These are phyloP conservation scores for Penicillium psychrofluorescens DNA, from an alignment of 495 filamentous ascomycete genomes.

Conservation along the genomic window DNA sequence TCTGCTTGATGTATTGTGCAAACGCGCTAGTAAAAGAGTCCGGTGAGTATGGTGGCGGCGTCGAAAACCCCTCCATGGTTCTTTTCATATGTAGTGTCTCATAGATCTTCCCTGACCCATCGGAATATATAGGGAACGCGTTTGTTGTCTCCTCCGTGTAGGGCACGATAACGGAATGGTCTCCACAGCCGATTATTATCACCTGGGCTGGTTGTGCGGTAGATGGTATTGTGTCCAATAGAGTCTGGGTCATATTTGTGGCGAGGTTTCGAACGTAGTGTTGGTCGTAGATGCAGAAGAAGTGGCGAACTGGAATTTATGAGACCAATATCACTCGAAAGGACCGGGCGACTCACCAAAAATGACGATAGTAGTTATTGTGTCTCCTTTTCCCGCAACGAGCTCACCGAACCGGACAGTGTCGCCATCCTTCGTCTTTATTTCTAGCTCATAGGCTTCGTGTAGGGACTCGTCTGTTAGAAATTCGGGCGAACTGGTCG, in stretches of 20 bases:
- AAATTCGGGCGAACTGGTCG: slow-evolving; percentile 1
- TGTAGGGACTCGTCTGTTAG: slow-evolving; percentile 9
- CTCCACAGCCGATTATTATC: slow-evolving; percentile 21
- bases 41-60: slow-evolving; percentile 8
- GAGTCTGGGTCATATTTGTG: slow-evolving; percentile 8
- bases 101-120: slow-evolving; percentile 12
- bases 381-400: slow-evolving; percentile 13
- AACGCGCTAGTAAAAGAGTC: slow-evolving; percentile 8
- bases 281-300: slow-evolving; percentile 23
- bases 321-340: background rate
- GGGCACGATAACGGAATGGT: slow-evolving; percentile 11
- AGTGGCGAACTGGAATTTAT: slow-evolving; percentile 14
- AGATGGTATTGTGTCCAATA: slow-evolving; percentile 11
- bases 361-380: slow-evolving; percentile 15
- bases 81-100: slow-evolving; percentile 16
- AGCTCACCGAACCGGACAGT: slow-evolving; percentile 18
- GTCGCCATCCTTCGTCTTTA: slow-evolving; percentile 6
- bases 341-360: slow-evolving; percentile 7
- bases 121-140: slow-evolving; percentile 16
- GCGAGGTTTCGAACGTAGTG: slow-evolving; percentile 15
- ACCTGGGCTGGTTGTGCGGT: slow-evolving; percentile 13
- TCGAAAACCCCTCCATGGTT: slow-evolving; percentile 6
- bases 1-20: slow-evolving; percentile 9
- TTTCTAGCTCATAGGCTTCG: slow-evolving; percentile 27
- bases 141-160: slow-evolving; percentile 14